Evolutionary conservation across 805 yeast genomes (phyloP).

Genomic region (Wickerhamiella dianesei): DNA sequence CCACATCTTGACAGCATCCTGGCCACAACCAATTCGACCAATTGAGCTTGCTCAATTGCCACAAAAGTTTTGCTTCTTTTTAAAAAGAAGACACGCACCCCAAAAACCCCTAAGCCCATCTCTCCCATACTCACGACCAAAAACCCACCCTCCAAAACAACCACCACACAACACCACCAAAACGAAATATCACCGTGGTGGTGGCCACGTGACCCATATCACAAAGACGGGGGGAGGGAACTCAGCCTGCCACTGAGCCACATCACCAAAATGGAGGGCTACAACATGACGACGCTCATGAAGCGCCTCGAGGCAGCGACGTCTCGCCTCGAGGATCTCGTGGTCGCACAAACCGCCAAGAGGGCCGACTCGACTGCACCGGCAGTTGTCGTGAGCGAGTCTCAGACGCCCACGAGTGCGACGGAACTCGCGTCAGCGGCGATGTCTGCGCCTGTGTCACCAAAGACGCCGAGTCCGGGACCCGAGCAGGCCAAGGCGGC

Average conservation of each 20-base stretch:
- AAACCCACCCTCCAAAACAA: too few species aligned
- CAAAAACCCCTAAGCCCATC: too few species aligned
- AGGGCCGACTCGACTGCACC: neutral
- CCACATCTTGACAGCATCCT: too few species aligned
- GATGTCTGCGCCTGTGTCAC: constrained; percentile 3
- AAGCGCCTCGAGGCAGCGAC: constrained; percentile 84
- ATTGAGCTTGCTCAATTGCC: too few species aligned
- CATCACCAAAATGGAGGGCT: constrained; percentile 54
- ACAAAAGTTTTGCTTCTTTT: too few species aligned
- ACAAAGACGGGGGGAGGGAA: neutral
- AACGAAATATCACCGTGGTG: too few species aligned
- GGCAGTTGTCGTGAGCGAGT: neutral
- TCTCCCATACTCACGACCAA: too few species aligned
- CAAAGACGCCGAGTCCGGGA: constrained; percentile 2
- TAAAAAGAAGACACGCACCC: too few species aligned
- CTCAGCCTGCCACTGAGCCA: too few species aligned
- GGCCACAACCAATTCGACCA: too few species aligned
- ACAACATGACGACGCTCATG: constrained; percentile 67
- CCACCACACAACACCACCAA: too few species aligned
- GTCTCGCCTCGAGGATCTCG: constrained; percentile 79
- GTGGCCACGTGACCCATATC: too few species aligned
- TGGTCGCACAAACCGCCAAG: constrained; percentile 16
- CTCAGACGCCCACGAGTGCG: neutral
- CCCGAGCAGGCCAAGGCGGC: constrained; percentile 4
- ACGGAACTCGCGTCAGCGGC: constrained; percentile 1